Evolutionary conservation across 306 rosid species (phyloP).

Genomic region (Lathyrus sativus): DNA sequence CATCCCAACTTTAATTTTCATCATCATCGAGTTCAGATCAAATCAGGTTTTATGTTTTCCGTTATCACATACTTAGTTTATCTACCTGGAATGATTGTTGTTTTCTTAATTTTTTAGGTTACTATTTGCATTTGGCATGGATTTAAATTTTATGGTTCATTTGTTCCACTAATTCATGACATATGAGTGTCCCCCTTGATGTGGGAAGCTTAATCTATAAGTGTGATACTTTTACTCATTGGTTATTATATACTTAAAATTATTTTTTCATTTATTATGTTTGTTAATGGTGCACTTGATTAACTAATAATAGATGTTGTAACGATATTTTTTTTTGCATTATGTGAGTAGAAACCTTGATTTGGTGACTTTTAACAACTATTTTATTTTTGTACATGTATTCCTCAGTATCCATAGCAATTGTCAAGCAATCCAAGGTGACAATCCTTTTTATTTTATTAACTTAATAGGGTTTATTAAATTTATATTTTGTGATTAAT

Average conservation of each 20-base stretch:
- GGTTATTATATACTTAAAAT: constrained; percentile 1
- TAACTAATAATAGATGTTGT: constrained; percentile 45
- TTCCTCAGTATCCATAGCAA: background rate
- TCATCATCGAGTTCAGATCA: too few relatives aligned
- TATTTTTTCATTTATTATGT: constrained; percentile 34
- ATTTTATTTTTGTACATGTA: constrained; percentile 22
- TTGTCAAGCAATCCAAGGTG: background rate
- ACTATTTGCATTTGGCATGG: background rate
- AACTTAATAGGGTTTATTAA: constrained; percentile 4
- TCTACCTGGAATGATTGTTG: background rate
- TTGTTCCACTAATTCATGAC: background rate
- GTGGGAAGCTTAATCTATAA: constrained; percentile 7
- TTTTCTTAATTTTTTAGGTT: constrained; percentile 11
- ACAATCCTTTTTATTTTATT: too few relatives aligned
- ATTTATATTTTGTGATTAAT: background rate
- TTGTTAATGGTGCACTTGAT: constrained; percentile 16
- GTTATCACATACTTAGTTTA: constrained; percentile 3
- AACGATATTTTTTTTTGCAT: constrained; percentile 37
- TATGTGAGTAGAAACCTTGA: constrained; percentile 50
- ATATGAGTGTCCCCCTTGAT: constrained; percentile 2
- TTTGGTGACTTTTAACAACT: constrained; percentile 7
- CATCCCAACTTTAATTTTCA: background rate
- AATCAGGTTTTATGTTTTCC: background rate
- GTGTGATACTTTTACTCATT: constrained; percentile 3
- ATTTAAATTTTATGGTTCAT: constrained; percentile 8